Percentiles rank a stretch among this genome's conserved stretches.
Evolutionary conservation across 331 rosid species (phyloP).

Genomic region (Malus hybrid): DNA sequence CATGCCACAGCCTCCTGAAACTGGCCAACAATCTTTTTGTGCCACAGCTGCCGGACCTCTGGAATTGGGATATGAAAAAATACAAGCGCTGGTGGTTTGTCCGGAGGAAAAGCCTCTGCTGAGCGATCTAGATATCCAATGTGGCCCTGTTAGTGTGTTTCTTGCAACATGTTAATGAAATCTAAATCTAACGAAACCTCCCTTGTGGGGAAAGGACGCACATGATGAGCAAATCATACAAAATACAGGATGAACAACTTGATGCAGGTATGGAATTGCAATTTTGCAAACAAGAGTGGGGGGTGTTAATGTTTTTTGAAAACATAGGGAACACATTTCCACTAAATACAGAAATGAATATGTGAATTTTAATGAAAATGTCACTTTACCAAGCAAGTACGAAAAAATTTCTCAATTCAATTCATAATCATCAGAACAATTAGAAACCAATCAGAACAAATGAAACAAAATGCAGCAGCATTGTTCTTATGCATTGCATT

Average conservation of each 20-base stretch:
- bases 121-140: conserved; percentile 18
- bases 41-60: conserved; percentile 47
- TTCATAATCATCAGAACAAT: not conserved
- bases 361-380: not conserved
- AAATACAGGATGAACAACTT: too few relatives aligned
- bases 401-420: not conserved
- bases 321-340: not conserved
- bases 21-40: conserved; percentile 49
- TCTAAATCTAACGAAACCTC: conserved; percentile 44
- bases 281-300: not conserved
- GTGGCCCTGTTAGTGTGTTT: conserved; percentile 64
- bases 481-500: not conserved
- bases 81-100: conserved; percentile 42
- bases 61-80: conserved; percentile 93
- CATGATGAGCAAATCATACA: not conserved
- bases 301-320: not conserved
- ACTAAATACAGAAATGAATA: not conserved
- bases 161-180: conserved; percentile 70
- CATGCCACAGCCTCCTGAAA: conserved; percentile 82
- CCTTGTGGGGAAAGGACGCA: conserved; percentile 25
- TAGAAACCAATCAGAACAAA: not conserved
- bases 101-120: conserved; percentile 11
- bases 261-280: not conserved
- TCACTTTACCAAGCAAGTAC: not conserved
- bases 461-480: conserved; percentile 1